Conservation (phyloP, 1,139 yeast genomes). For the Kodamaea arcana region DNA sequence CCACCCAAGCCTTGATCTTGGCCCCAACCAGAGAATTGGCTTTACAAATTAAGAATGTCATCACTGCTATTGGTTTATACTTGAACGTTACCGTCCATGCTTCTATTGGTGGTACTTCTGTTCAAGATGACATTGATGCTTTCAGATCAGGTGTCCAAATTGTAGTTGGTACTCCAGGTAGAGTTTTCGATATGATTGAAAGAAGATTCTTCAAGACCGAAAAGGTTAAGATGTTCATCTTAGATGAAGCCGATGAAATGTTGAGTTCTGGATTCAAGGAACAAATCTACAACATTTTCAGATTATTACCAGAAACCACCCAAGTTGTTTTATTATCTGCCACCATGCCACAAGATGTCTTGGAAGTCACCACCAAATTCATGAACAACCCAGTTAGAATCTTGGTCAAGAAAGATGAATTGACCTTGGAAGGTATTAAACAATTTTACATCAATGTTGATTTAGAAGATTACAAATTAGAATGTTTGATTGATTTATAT, state of each 20-base stretch:
- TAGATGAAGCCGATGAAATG: constrained; percentile 99
- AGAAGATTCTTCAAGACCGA: constrained; percentile 88
- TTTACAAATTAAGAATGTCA: constrained; percentile 94
- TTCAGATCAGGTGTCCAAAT: constrained; percentile 92
- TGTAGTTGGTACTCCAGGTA: constrained; percentile 99
- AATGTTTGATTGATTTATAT: constrained; percentile 93
- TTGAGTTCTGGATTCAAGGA: constrained; percentile 95
- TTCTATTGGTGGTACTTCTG: constrained; percentile 96
- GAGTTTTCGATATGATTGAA: constrained; percentile 96
- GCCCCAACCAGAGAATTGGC: constrained; percentile 99
- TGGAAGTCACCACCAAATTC: constrained; percentile 94
- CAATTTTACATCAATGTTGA: constrained; percentile 95
- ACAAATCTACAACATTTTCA: constrained; percentile 96
- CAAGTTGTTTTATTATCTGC: constrained; percentile 97
- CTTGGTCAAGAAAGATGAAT: constrained; percentile 95
- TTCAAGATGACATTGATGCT: constrained; percentile 87
- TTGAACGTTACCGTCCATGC: constrained; percentile 94
- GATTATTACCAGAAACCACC: constrained; percentile 87
- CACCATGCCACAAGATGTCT: constrained; percentile 96
- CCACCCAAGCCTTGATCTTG: constrained; percentile 90
- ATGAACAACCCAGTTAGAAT: constrained; percentile 97
- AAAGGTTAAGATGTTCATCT: constrained; percentile 90
- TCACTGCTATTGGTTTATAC: constrained; percentile 89
- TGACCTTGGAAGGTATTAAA: constrained; percentile 97
- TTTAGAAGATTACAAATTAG: constrained; percentile 88